Conservation (phyloP, 495 filamentous ascomycete species). For the Penicillium pulvis region DNA sequence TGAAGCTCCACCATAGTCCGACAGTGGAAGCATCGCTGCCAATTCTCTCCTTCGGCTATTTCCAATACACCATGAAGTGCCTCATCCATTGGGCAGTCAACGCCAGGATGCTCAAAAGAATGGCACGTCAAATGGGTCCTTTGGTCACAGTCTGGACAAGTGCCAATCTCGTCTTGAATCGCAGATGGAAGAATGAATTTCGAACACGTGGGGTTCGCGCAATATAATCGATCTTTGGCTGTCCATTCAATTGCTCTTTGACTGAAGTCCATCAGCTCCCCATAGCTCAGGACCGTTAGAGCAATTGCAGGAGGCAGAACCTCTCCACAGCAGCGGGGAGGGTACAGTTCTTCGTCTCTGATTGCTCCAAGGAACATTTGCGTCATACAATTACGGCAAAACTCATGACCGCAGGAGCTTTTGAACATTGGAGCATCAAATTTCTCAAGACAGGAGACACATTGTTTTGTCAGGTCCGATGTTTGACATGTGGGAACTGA, state of each 20-base stretch:
- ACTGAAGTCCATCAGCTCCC: slow-evolving; percentile 16
- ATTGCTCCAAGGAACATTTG: slow-evolving; percentile 22
- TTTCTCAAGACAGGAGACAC: slow-evolving; percentile 16
- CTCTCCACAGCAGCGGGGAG: slow-evolving; percentile 19
- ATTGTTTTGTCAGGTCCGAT: not conserved
- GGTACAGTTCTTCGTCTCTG: slow-evolving; percentile 27
- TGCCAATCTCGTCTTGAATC: slow-evolving; percentile 15
- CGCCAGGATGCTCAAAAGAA: slow-evolving; percentile 16
- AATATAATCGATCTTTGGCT: slow-evolving; percentile 22
- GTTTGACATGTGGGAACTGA: not conserved
- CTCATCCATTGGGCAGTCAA: slow-evolving; percentile 25
- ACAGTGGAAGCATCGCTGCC: slow-evolving; percentile 24
- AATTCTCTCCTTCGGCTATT: slow-evolving; percentile 14
- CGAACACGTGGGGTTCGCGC: slow-evolving; percentile 21
- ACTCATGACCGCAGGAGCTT: slow-evolving; percentile 17
- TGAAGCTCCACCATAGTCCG: slow-evolving; percentile 20
- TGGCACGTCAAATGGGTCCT: slow-evolving; percentile 21
- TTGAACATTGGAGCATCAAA: slow-evolving; percentile 2
- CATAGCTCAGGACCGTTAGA: slow-evolving; percentile 10
- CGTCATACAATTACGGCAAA: slow-evolving; percentile 17
- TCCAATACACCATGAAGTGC: slow-evolving; percentile 16
- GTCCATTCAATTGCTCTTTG: slow-evolving; percentile 22
- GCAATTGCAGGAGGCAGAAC: slow-evolving; percentile 8
- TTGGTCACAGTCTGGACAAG: slow-evolving; percentile 17
- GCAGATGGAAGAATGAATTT: slow-evolving; percentile 22